phyloP scores from a whole-genome alignment of 129 eudicot genomes.

The Artemisia argyi region DNA sequence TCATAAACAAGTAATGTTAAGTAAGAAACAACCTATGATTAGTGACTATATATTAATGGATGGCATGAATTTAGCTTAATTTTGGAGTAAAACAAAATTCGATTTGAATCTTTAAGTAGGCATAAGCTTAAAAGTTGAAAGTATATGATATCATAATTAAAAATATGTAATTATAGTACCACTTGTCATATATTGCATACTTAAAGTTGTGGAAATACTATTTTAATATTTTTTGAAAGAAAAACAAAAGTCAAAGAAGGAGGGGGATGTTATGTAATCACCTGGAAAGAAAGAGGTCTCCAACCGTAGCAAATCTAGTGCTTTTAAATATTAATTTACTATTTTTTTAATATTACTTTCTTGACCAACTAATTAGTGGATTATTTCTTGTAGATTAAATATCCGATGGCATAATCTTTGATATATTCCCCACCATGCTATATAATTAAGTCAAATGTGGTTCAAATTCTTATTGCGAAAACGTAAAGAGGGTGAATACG shows the following conservation, averaged over 20 bases:
- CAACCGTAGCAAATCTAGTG: conserved; percentile 69
- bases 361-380: conserved; percentile 78
- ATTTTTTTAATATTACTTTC: conserved; percentile 39
- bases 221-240: conserved; percentile 11
- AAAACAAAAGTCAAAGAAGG: conserved; percentile 69
- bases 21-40: too few species aligned
- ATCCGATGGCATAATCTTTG: conserved; percentile 28
- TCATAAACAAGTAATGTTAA: too few species aligned
- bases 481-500: not conserved
- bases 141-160: not conserved
- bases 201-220: conserved; percentile 34
- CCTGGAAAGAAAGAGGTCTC: conserved; percentile 56
- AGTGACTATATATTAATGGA: too few species aligned
- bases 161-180: conserved; percentile 33
- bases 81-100: not conserved
- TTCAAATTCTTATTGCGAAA: not conserved
- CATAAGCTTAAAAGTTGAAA: too few species aligned
- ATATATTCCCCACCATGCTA: conserved; percentile 37
- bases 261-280: conserved; percentile 52
- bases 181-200: conserved; percentile 43
- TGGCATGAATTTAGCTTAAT: too few species aligned
- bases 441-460: conserved; percentile 28
- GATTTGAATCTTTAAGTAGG: too few species aligned
- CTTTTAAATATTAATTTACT: conserved; percentile 31
- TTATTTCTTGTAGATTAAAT: conserved; percentile 38